phyloP scores from a whole-genome alignment of 2,329 filamentous ascomycete genomes.

The Paracoccidioides brasiliensis region DNA sequence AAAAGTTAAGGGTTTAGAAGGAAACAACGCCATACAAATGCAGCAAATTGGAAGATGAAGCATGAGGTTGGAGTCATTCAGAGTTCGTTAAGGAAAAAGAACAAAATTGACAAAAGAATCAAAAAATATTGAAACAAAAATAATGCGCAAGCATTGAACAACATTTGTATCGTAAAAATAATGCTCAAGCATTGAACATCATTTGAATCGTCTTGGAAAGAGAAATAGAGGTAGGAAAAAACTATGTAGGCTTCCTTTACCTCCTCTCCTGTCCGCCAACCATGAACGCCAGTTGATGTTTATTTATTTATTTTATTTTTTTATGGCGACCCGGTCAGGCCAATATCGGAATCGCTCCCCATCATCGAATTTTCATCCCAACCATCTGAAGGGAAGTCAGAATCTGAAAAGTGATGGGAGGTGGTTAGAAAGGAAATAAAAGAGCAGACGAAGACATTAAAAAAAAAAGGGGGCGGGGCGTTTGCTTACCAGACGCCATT shows the following conservation, averaged over 20 bases:
- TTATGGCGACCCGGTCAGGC: conserved; percentile 25
- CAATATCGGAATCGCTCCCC: conserved; percentile 30
- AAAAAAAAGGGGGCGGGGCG: not conserved
- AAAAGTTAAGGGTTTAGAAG: not conserved
- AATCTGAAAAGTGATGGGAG: conserved; percentile 19
- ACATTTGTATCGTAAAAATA: not conserved
- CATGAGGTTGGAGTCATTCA: not conserved
- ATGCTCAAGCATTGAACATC: not conserved
- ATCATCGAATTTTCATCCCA: conserved; percentile 32
- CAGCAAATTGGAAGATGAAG: not conserved
- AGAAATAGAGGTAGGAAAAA: not conserved
- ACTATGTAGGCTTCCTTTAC: too few relatives aligned
- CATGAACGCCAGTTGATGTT: not conserved
- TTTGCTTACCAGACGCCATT: conserved; percentile 25
- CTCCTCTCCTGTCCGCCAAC: not conserved
- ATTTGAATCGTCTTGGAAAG: not conserved
- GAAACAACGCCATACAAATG: conserved; percentile 1
- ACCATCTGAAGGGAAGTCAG: conserved; percentile 29
- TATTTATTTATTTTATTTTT: not conserved
- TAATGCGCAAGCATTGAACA: not conserved
- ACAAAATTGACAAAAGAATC: not conserved
- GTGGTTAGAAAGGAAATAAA: conserved; percentile 10
- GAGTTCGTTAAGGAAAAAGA: not conserved
- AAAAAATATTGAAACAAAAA: not conserved
- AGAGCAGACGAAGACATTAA: conserved; percentile 4